A percentile compares a stretch with the other conserved stretches of the same genome.
These are phyloP conservation scores for Helotiales sp. DNA, from an alignment of 2,329 filamentous ascomycete species.

Conservation along the genomic window DNA sequence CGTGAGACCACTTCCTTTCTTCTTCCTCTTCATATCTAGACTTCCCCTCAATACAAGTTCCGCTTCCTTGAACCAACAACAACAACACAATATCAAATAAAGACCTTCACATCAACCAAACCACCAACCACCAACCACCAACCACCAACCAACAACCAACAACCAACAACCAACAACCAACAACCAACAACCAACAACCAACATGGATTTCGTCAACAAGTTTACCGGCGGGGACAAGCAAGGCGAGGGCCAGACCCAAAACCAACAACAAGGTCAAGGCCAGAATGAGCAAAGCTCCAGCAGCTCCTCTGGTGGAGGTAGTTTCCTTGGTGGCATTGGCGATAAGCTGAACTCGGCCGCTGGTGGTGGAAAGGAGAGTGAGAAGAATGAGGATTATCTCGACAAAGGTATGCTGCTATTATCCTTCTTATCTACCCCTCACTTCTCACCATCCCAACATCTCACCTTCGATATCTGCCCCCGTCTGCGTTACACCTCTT, in stretches of 20 bases:
- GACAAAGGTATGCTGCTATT: conserved; percentile 71
- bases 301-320: conserved; percentile 44
- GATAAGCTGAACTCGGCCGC: conserved; percentile 74
- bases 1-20: neutral
- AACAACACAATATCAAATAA: neutral
- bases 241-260: conserved; percentile 29
- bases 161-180: too few relatives aligned
- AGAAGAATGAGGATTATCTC: conserved; percentile 82
- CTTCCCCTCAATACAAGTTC: neutral
- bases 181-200: too few relatives aligned
- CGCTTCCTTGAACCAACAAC: neutral
- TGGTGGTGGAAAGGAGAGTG: conserved; percentile 73
- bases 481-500: neutral
- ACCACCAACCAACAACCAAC: neutral
- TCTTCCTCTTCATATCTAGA: neutral
- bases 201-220: conserved; percentile 63
- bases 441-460: neutral
- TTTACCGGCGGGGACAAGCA: conserved; percentile 50
- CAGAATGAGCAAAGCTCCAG: conserved; percentile 23
- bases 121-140: neutral
- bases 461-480: too few relatives aligned
- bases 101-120: neutral
- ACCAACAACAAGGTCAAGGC: conserved; percentile 24
- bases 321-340: conserved; percentile 63
- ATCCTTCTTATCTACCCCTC: neutral